phyloP scores from a whole-genome alignment of 768 basidiomycete species.

The Leccinum boreale region DNA sequence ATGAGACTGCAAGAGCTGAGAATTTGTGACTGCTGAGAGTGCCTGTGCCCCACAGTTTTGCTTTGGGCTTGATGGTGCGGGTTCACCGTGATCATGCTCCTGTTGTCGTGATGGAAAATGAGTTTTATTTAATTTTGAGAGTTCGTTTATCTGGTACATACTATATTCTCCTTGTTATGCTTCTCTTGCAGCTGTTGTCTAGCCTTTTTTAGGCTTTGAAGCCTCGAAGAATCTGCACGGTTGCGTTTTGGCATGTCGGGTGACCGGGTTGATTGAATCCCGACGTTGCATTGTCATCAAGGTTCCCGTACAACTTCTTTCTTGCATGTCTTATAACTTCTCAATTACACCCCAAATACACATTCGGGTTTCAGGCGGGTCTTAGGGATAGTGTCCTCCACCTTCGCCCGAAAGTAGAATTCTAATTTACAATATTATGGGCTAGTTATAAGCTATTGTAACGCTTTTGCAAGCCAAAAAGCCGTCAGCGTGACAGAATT shows the following conservation, averaged over 20 bases:
- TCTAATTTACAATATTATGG: background rate
- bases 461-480: background rate
- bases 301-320: background rate
- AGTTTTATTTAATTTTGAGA: too few species aligned
- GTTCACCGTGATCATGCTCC: too few species aligned
- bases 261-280: background rate
- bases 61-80: too few species aligned
- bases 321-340: background rate
- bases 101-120: too few species aligned
- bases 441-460: background rate
- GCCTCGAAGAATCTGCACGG: background rate
- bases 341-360: background rate
- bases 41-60: too few species aligned
- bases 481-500: background rate
- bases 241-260: background rate
- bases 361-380: background rate
- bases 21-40: too few species aligned
- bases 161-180: too few species aligned
- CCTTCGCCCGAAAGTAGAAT: background rate
- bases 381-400: background rate
- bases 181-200: background rate
- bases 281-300: background rate
- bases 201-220: background rate
- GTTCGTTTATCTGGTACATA: too few species aligned
- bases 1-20: too few species aligned